Evolutionary conservation across 2,329 filamentous ascomycete genomes (phyloP), one percentile per base, ranked within the genome.

Genomic region (Paecilomyces sp.): DNA sequence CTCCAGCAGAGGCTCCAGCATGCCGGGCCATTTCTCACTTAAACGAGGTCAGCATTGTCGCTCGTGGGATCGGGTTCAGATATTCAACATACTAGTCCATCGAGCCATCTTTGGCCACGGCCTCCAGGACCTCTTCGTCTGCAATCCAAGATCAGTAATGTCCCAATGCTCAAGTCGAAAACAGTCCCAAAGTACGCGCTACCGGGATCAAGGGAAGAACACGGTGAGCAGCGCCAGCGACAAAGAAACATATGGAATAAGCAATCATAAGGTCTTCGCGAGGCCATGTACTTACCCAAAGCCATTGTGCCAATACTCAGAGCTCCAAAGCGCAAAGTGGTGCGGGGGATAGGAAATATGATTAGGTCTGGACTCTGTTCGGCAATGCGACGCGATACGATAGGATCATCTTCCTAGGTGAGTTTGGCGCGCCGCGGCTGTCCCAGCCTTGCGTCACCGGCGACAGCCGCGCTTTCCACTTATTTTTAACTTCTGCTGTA

Each of bases 11-110:
- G 83, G 82, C 66, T 83, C 82, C 55, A 90, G 81, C 66, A 91
- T 80, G 60, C 76, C 76, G 34, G 87, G 86, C 90, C 90, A 93
- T 72, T 82, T 82, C 60, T 83, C 80, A 69, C 89, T 92, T 73
- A 63, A 67, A 63, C 53, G 57, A 61, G 62, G 66, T 80, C 65
- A 79, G 72, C 59, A 63, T 64, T 58, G 61, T 18, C 64, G 12
- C 25, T 57, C 58, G 47, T 53, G 25, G 24, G 34, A 59, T 34
- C 53, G 61, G 41, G 7, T 12, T 33, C 30, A 15, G 25, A 12
- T 18, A 25, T 33, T 51, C 56, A 50, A 65, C 82, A 66, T 78
- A 87, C 84, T 81, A 76, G 64, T 86, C 82, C 66, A 87, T 80
- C 57, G 79, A 76, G 67, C 84, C 84, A 71, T 85, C 81, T 68